These are phyloP conservation scores for Betula pendula DNA, from an alignment of 306 rosid species.

Conservation along the genomic window DNA sequence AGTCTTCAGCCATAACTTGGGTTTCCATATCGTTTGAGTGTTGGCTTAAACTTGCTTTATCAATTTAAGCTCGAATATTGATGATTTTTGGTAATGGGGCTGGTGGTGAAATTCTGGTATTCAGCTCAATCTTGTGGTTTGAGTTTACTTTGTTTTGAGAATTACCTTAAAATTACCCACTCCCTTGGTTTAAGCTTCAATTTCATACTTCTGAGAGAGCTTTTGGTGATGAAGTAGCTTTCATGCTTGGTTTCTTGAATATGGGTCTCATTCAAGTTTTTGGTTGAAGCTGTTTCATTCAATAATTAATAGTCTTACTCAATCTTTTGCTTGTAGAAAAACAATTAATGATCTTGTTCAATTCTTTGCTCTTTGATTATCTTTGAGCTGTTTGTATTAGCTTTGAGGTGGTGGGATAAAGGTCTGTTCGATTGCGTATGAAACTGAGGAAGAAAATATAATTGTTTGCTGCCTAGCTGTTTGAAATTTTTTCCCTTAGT, in stretches of 20 bases:
- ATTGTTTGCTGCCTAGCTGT: too few species aligned
- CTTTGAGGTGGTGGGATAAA: neutral
- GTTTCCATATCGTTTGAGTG: too few species aligned
- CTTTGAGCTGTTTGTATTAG: neutral
- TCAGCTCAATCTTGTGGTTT: neutral
- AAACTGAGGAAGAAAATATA: neutral
- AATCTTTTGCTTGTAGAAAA: neutral
- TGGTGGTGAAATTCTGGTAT: neutral
- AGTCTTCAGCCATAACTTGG: too few species aligned
- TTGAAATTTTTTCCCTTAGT: too few species aligned
- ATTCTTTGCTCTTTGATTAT: neutral
- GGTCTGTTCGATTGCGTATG: neutral
- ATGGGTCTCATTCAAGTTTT: neutral
- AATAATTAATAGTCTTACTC: neutral
- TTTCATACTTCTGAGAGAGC: neutral
- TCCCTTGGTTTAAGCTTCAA: neutral
- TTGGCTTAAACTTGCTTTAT: too few species aligned
- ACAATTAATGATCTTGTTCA: neutral
- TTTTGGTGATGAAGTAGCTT: neutral
- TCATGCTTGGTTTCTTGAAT: neutral
- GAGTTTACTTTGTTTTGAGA: neutral
- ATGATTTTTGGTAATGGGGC: neutral
- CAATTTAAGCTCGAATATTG: neutral
- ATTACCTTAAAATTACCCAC: neutral
- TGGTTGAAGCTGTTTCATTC: neutral